These are phyloP conservation scores for Durusdinium trenchii DNA, from an alignment of 73 alveolate species.

Conservation along the genomic window DNA sequence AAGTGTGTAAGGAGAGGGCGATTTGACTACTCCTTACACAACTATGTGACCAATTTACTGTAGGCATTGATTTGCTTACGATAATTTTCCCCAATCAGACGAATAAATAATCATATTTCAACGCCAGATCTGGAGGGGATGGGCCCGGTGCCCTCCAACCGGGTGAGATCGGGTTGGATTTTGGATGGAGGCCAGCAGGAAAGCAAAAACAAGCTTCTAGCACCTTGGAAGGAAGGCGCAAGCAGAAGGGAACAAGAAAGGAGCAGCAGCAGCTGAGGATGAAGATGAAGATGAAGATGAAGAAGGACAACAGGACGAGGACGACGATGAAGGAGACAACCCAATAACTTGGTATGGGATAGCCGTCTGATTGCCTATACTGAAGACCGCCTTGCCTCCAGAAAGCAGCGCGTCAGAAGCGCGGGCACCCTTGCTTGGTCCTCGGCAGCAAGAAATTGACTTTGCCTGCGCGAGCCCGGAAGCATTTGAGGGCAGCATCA, in stretches of 20 bases:
- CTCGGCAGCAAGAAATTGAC: neutral
- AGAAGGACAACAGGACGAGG: neutral
- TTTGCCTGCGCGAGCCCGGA: neutral
- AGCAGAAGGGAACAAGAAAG: neutral
- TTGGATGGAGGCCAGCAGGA: neutral
- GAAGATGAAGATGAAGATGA: neutral
- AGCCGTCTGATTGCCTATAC: neutral
- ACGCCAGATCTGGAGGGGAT: neutral
- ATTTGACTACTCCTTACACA: neutral
- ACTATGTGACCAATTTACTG: too few relatives aligned
- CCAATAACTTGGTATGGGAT: neutral
- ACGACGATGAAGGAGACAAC: neutral
- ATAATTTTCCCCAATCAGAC: neutral
- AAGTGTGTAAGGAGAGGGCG: neutral
- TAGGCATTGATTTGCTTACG: neutral
- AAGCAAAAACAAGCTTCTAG: neutral
- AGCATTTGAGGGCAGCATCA: neutral
- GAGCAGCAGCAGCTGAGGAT: too few relatives aligned
- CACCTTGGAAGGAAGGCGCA: slow-evolving; percentile 6
- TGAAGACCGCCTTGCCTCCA: neutral
- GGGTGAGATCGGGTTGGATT: neutral
- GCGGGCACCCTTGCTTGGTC: neutral
- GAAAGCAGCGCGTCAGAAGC: neutral
- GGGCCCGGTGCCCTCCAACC: neutral
- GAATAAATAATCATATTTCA: neutral